These are phyloP conservation scores for Fusarium denticulatum DNA, from an alignment of 2,329 filamentous ascomycete species.

Conservation along the genomic window DNA sequence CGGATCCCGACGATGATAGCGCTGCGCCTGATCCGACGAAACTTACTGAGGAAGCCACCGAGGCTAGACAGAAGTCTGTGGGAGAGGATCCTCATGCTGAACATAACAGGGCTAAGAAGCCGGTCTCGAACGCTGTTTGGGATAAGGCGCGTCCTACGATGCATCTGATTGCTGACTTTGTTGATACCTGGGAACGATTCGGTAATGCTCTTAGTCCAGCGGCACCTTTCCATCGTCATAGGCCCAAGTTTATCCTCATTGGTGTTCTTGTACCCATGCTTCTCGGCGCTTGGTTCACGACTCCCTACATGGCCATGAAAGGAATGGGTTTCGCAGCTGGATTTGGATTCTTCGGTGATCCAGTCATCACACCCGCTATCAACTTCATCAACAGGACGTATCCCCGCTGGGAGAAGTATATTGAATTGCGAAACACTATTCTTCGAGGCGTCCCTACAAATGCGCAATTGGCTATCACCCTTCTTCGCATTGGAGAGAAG, in stretches of 20 bases:
- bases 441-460: conserved; percentile 88
- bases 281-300: conserved; percentile 62
- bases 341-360: conserved; percentile 82
- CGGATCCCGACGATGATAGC: conserved; percentile 64
- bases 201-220: conserved; percentile 70
- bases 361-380: conserved; percentile 70
- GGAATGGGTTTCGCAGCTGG: conserved; percentile 73
- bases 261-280: conserved; percentile 62
- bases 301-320: conserved; percentile 71
- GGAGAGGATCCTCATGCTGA: conserved; percentile 56
- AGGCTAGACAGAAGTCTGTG: conserved; percentile 53
- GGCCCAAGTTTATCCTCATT: conserved; percentile 65
- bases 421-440: conserved; percentile 79
- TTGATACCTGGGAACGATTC: conserved; percentile 63
- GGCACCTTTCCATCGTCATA: conserved; percentile 66
- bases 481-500: conserved; percentile 82
- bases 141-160: conserved; percentile 78
- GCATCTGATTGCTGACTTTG: conserved; percentile 60
- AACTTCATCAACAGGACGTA: conserved; percentile 68
- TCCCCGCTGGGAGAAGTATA: conserved; percentile 78
- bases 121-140: conserved; percentile 82
- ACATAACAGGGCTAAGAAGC: conserved; percentile 81
- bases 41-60: conserved; percentile 50
- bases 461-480: conserved; percentile 81
- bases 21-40: conserved; percentile 62